Evolutionary conservation across 208 protist genomes (phyloP).

Genomic region (Trypanosomatidae sp.): DNA sequence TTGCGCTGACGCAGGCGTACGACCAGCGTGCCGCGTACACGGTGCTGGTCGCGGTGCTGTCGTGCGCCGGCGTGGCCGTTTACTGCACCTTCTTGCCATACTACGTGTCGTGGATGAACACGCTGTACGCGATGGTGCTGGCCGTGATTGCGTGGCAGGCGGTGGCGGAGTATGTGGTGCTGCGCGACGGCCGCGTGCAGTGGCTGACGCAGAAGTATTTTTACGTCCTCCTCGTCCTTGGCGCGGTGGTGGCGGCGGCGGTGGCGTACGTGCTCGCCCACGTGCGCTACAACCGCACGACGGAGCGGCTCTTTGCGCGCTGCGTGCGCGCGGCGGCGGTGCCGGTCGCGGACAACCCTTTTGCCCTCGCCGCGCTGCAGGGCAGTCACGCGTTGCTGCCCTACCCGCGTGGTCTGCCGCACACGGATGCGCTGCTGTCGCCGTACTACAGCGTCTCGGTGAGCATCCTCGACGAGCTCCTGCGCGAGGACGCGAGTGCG

Average conservation of each 20-base stretch:
- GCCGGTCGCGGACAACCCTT: constrained; percentile 8
- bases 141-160: background rate
- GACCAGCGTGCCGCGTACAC: background rate
- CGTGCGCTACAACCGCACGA: background rate
- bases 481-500: too few relatives aligned
- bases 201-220: background rate
- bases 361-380: constrained; percentile 7
- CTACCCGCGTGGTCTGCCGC: constrained; percentile 6
- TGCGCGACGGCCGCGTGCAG: background rate
- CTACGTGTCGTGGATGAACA: background rate
- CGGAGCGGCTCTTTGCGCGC: background rate
- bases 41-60: background rate
- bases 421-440: constrained; percentile 9
- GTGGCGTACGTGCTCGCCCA: background rate
- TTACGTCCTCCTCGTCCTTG: background rate
- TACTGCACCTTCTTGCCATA: background rate
- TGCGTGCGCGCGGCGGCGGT: background rate
- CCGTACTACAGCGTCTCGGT: background rate
- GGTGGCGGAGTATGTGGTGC: background rate
- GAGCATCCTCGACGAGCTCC: background rate
- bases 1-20: background rate
- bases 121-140: background rate
- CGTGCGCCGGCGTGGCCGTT: background rate
- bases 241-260: background rate
- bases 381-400: constrained; percentile 6